Percentiles rank a stretch among this genome's conserved stretches.
Evolutionary conservation across 139 green algal species (phyloP).

Genomic region (Micromonas commoda): DNA sequence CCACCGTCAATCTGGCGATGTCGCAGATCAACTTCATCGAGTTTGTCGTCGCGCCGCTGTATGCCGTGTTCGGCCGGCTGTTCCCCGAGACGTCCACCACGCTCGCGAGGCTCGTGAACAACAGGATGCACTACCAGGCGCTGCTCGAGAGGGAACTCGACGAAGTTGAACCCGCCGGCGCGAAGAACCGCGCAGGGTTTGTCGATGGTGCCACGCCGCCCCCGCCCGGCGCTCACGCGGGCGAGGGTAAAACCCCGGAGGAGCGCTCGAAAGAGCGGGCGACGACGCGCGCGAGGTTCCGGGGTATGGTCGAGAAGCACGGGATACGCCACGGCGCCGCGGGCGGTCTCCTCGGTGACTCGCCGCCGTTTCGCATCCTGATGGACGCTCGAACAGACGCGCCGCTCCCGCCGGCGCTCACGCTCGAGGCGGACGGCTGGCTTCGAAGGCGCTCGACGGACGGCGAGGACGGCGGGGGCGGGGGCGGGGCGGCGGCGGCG

Average conservation of each 20-base stretch:
- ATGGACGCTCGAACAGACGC: background rate
- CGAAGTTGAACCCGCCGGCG: no score
- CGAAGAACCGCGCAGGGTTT: no score
- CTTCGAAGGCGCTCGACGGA: no score
- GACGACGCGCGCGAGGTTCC: no score
- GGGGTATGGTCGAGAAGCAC: no score
- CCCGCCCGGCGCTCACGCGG: no score
- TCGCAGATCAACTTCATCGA: slow-evolving; percentile 67
- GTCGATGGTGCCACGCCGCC: no score
- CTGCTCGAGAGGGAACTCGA: slow-evolving; percentile 4
- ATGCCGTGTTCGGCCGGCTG: slow-evolving; percentile 39
- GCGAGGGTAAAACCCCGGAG: background rate
- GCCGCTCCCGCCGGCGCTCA: background rate
- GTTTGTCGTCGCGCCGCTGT: slow-evolving; percentile 59
- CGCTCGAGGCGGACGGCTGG: background rate
- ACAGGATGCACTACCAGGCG: slow-evolving; percentile 21
- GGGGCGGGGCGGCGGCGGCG: no score
- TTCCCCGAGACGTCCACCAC: slow-evolving; percentile 40
- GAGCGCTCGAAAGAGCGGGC: background rate
- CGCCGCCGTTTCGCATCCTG: no score
- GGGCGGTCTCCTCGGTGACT: no score
- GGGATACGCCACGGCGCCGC: no score
- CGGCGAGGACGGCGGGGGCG: no score
- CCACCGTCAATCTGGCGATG: slow-evolving; percentile 33
- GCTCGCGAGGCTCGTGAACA: slow-evolving; percentile 24